A percentile compares a stretch with the other conserved stretches of the same genome.
Conservation (phyloP, 1,139 yeast genomes). For the Blastobotrys ciferrii region DNA sequence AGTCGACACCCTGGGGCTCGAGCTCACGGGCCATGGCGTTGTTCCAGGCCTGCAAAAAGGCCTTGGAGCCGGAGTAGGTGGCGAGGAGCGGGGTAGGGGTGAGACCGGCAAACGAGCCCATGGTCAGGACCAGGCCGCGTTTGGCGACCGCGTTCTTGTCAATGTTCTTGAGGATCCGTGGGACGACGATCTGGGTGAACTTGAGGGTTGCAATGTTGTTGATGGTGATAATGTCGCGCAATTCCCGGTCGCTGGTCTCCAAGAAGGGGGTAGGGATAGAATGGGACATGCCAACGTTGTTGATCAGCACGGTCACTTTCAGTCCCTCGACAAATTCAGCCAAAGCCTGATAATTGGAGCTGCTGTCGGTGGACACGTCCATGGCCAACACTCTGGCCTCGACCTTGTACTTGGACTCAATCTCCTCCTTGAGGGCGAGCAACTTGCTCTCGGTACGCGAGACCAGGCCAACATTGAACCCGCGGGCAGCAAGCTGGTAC, state of each 20-base stretch:
- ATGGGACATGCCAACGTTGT: slow-evolving; percentile 94
- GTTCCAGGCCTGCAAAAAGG: slow-evolving; percentile 92
- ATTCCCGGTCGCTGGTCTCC: slow-evolving; percentile 72
- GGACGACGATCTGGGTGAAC: slow-evolving; percentile 74
- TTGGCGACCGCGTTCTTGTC: slow-evolving; percentile 28
- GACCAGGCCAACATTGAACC: slow-evolving; percentile 77
- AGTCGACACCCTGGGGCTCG: slow-evolving; percentile 66
- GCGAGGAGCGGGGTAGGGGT: slow-evolving; percentile 91
- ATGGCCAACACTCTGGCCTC: slow-evolving; percentile 68
- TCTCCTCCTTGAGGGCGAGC: slow-evolving; percentile 61
- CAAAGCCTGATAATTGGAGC: slow-evolving; percentile 54
- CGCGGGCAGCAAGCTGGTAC: slow-evolving; percentile 76
- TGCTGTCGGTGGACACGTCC: slow-evolving; percentile 65
- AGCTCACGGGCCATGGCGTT: slow-evolving; percentile 87
- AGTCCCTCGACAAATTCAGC: slow-evolving; percentile 49
- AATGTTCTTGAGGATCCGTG: slow-evolving; percentile 59
- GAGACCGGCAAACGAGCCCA: slow-evolving; percentile 97
- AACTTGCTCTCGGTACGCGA: slow-evolving; percentile 83
- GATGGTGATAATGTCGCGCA: slow-evolving; percentile 75
- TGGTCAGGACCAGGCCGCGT: slow-evolving; percentile 74
- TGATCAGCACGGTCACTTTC: slow-evolving; percentile 68
- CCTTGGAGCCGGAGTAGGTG: slow-evolving; percentile 93
- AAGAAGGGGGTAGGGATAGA: slow-evolving; percentile 90
- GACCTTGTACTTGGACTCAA: slow-evolving; percentile 54
- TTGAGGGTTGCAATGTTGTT: slow-evolving; percentile 83